Conservation (phyloP, 305 asterid species). For the Fraxinus platypoda region DNA sequence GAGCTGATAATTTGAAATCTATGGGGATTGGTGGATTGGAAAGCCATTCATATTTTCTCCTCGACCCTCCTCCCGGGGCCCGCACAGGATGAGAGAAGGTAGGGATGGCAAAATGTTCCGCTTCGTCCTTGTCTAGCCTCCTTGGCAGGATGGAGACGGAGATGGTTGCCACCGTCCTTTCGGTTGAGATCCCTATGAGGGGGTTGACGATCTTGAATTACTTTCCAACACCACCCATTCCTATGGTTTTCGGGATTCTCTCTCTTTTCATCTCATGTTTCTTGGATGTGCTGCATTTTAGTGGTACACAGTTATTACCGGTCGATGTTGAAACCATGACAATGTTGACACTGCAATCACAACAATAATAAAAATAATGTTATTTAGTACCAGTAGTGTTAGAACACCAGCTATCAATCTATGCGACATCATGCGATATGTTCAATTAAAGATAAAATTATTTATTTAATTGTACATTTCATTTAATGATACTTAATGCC, state of each 20-base stretch:
- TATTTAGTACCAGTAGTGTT: too few relatives aligned
- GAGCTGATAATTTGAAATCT: conserved; percentile 31
- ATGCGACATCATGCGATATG: too few relatives aligned
- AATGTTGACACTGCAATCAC: too few relatives aligned
- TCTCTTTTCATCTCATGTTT: conserved; percentile 20
- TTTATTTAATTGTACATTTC: too few relatives aligned
- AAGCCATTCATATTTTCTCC: conserved; percentile 12
- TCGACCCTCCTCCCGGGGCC: not conserved
- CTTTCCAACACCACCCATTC: conserved; percentile 70
- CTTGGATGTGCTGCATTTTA: not conserved
- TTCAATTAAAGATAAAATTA: too few relatives aligned
- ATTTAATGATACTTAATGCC: too few relatives aligned
- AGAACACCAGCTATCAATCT: too few relatives aligned
- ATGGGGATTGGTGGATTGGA: conserved; percentile 53
- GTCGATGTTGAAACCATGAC: not conserved
- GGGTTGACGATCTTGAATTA: not conserved
- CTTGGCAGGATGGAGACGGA: not conserved
- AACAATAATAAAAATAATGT: too few relatives aligned
- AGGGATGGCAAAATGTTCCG: not conserved
- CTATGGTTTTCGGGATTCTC: conserved; percentile 44
- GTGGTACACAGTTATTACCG: not conserved
- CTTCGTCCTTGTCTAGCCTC: too few relatives aligned
- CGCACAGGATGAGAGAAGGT: not conserved
- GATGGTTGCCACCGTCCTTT: not conserved
- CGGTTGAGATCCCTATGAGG: not conserved